Percentiles rank a stretch among this genome's conserved stretches.
These are phyloP conservation scores for Hypoxylon lienhwacheense DNA, from an alignment of 495 filamentous ascomycete species.

Conservation along the genomic window DNA sequence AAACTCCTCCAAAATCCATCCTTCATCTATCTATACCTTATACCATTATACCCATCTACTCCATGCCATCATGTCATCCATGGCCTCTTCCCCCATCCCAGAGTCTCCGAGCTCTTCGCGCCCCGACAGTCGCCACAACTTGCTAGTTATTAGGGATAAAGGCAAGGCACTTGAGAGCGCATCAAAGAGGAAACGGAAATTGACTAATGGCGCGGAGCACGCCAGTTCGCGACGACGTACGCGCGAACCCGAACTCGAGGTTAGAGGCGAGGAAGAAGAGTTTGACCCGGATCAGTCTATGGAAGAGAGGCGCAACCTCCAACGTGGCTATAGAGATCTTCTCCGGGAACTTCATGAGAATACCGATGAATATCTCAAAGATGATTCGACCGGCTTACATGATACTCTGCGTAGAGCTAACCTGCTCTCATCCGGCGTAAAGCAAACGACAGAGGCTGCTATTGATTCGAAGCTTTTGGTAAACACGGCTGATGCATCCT, in stretches of 20 bases:
- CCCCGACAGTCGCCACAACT: slow-evolving; percentile 23
- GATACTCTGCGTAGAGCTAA: slow-evolving; percentile 67
- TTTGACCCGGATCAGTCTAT: slow-evolving; percentile 91
- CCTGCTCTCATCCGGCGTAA: slow-evolving; percentile 65
- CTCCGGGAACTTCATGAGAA: slow-evolving; percentile 69
- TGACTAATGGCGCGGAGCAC: slow-evolving; percentile 47
- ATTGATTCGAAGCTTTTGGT: slow-evolving; percentile 87
- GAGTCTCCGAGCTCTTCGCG: slow-evolving; percentile 19
- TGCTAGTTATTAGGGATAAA: slow-evolving; percentile 38
- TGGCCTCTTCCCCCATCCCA: slow-evolving; percentile 23
- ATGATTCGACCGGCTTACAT: slow-evolving; percentile 61
- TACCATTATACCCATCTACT: background rate
- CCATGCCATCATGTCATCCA: slow-evolving; percentile 31
- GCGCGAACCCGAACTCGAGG: slow-evolving; percentile 41
- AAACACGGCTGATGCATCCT: slow-evolving; percentile 71
- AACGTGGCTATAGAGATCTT: slow-evolving; percentile 68
- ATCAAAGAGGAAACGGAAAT: slow-evolving; percentile 56
- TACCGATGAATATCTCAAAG: slow-evolving; percentile 64
- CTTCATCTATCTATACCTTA: background rate
- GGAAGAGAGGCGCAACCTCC: slow-evolving; percentile 71
- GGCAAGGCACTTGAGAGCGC: slow-evolving; percentile 40
- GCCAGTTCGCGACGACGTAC: slow-evolving; percentile 44
- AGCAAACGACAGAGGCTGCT: slow-evolving; percentile 89
- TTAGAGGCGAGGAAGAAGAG: slow-evolving; percentile 50
- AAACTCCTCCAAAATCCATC: background rate